Evolutionary conservation across 2,329 filamentous ascomycete species (phyloP), one percentile per base, ranked within the genome.

Genomic region (Penicillium janthinellum): DNA sequence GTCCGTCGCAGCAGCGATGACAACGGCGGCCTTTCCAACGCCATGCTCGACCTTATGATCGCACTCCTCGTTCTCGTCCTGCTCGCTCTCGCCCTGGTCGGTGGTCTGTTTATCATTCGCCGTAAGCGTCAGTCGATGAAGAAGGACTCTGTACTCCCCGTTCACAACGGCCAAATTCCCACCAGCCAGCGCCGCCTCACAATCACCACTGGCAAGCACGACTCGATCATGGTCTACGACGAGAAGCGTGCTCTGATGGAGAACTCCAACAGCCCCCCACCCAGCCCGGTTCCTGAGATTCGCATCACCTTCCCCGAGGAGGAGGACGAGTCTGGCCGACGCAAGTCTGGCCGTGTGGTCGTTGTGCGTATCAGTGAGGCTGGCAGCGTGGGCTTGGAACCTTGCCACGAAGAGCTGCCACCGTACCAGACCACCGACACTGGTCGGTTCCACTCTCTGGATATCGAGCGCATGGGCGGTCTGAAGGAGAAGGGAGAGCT

Each of bases 261-360:
- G 65, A 90, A 90, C 77, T 90, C 90, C 35, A 82, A 84, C 61
- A 89, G 87, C 64, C 89, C 91, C 15, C 90, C 93, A 22, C 82
- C 89, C 69, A 91, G 89, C 48, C 89, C 90, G n/a, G 91, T 98
- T 31, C 95, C 95, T 20, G 91, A 98, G 80, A 99, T 99, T 71
- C 92, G 93, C 78, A 96, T 99, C 77, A 98, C 95, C 38, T 98
- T 99, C 82, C 95, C 95, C 15, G 95, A 98, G 82, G 89, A 96
- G 68, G 93, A 97, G 73, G 90, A 92, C 67, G 81, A 86, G 52
- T 72, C 80, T 56, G 94, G 94, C 68, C 91, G 88, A 77, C 84
- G 85, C 69, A 90, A 90, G 80, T 92, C 89, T 66, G 94, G 94
- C 37, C 88, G 93, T 35, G 92, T 98, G 54, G 90, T 99, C 22